Base-by-base conservation (phyloP, 148 eudicot genomes). In the Rhododendron vialii region DNA sequence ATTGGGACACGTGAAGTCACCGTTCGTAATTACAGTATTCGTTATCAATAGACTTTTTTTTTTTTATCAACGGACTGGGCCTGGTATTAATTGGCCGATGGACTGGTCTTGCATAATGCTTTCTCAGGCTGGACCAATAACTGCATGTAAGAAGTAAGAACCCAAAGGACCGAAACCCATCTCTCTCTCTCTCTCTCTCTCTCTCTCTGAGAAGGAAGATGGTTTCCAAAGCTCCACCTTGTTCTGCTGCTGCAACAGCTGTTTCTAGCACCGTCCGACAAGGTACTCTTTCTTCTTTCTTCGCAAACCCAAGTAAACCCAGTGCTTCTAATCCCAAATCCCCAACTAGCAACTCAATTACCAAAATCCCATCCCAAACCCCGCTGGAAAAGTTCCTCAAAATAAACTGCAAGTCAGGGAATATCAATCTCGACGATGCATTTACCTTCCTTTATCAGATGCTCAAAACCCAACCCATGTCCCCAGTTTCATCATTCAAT, bases 401-500 rank as follows among this genome's bases (percentile, higher is more conserved):
- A 67, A 50, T 48, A 22, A 35, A 84, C 73, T 89, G 87, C 77
- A 89, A 87, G 41, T 84, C 85, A 11, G 90, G 87, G 22, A 77
- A 84, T 11, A 75, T 89, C 57, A 89, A 83, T 63, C 81, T 74
- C 81, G 3, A 63, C 20, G 89, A 89, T 24, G 89, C 89, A 65
- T 18, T 61, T 5, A 33, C 48, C 50, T 82, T 76, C 50, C 85
- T 87, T 65, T 50, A 87, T 77, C 82, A 76, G 47, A 89, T 89
- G 90, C 82, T 89, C 77, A 38, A 48, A 45, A 36, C 83, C 33
- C 36, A 75, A 74, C 88, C 90, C 89, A 50, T 38, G 35, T 83
- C 87, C 36, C 89, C 87, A 28, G 43, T 43, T 51, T 89, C 87
- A 1, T 87, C 87, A 9, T 89, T 89, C 79, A 89, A 89, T 51